Base-by-base conservation (phyloP, 345 rosid genomes). In the Salix arbutifolia region DNA sequence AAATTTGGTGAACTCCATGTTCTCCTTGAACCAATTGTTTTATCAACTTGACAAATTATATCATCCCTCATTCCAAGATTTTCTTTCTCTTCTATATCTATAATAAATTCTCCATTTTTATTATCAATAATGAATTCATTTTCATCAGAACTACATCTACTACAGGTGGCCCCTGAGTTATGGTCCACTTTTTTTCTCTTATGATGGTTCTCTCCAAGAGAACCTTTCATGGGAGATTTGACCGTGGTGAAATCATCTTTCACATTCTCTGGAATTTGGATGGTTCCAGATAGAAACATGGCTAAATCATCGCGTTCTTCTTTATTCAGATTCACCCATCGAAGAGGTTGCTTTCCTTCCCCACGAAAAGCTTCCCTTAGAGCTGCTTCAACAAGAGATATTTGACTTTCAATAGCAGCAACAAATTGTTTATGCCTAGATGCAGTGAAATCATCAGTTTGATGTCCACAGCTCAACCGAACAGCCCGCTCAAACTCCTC, bases 221-320 rank as follows among this genome's bases (percentile, higher is more conserved):
- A 83, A 69, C 73, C 79, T 25, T 81, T 76, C 28, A 28, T 13
- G 19, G 83, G 78, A 56, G 83, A 65, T 71, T 71, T 81, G 75
- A 69, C 52, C 66, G 79, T 68, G 77, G 46, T 69, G 80, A 73
- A 79, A 65, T 83, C 86, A 76, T 82, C 81, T 70, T 83, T 83
- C 26, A 67, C 76, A 76, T 62, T 79, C 60, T 72, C 83, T 0
- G 78, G 81, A 5, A 77, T 75, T 53, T 81, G 83, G 38, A 86
- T 78, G 74, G 88, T 76, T 67, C 98, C 96, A 8, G 92, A 92
- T 42, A 94, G 87, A 86, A 94, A 92, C 82, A 85, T 78, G 1
- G 97, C 98, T 67, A 94, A 87, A 79, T 94, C 96, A 82, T 92
- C 91, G 31, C 97, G 72, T 79, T 94, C 98, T 78, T 90, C 91